Base-by-base conservation (phyloP, 805 yeast species). In the Suhomyces sp. region DNA sequence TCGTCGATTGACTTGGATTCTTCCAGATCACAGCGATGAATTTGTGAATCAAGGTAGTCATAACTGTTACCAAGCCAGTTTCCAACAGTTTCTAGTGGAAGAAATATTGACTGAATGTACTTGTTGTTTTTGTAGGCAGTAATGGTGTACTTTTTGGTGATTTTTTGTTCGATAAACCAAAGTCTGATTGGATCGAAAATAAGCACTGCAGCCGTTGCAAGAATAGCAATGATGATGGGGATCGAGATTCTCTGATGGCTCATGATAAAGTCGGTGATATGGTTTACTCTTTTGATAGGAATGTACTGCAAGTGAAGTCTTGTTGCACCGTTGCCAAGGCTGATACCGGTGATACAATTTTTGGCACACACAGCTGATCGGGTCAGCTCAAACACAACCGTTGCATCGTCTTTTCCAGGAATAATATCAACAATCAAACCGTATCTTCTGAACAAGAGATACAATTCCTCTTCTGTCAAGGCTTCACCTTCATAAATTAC, bases 121-220 rank as follows among this genome's bases (percentile, higher is more conserved):
- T 57, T 60, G 53, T 68, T 68, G 47, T 72, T 67, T 49, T 66
- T 78, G 56, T 76, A 78, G 46, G 71, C 63, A n/a, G 79, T 76
- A 46, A 86, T 64, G 0, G 86, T 72, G 60, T 77, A 82, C 59
- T 72, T 79, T 53, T 78, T 82, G 4, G 86, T 81, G 50, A 94
- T 83, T 62, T 88, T 89, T 62, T 82, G 84, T 60, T 82, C 83
- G 51, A 94, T 82, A 62, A 84, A 85, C 68, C 84, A 86, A 56
- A 87, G 86, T 64, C 99, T 81, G 43, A 94, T 89, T 1, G 99
- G 99, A 60, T 94, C 99, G 68, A 94, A 94, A 43, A 94, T 79
- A 29, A 88, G 63, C 43, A 91, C 96, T 0, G 97, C 96, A 2
- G 86, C 54, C 2, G 89, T 86, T 2, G 97, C 92, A 10, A 90